phyloP scores from a whole-genome alignment of 805 yeast species.

The Metschnikowia gelsemii region DNA sequence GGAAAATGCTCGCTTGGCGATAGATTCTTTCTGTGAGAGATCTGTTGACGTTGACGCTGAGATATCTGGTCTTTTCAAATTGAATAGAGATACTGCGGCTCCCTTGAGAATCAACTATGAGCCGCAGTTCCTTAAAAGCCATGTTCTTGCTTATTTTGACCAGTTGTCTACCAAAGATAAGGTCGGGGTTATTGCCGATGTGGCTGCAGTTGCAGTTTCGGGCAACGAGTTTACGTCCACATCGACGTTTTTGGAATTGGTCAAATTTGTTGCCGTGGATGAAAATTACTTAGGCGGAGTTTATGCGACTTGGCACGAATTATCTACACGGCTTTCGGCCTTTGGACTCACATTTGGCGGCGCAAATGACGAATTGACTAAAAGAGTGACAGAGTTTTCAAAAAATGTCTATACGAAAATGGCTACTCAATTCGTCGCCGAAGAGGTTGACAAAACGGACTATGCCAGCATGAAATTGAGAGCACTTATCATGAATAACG shows the following conservation, averaged over 20 bases:
- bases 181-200: constrained; percentile 56
- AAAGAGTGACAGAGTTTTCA: constrained; percentile 28
- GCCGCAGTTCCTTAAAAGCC: constrained; percentile 37
- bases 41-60: constrained; percentile 1
- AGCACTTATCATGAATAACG: constrained; percentile 38
- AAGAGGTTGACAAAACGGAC: constrained; percentile 21
- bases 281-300: constrained; percentile 32
- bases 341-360: constrained; percentile 38
- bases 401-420: constrained; percentile 31
- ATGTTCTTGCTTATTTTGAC: constrained; percentile 39
- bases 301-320: constrained; percentile 56
- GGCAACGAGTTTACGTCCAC: constrained; percentile 39
- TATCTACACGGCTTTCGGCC: constrained; percentile 40
- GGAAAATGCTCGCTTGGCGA: constrained; percentile 2
- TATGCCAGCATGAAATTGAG: constrained; percentile 35
- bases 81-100: constrained; percentile 52
- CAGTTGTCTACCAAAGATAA: constrained; percentile 47
- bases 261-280: constrained; percentile 30
- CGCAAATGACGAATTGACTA: constrained; percentile 22
- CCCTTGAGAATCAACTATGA: constrained; percentile 56
- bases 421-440: constrained; percentile 26
- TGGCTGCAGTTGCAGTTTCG: constrained; percentile 48
- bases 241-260: constrained; percentile 44
- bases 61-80: constrained; percentile 36
- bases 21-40: constrained; percentile 28